phyloP scores from a whole-genome alignment of 2,329 filamentous ascomycete species.

The Dryadomyces quercivorus region DNA sequence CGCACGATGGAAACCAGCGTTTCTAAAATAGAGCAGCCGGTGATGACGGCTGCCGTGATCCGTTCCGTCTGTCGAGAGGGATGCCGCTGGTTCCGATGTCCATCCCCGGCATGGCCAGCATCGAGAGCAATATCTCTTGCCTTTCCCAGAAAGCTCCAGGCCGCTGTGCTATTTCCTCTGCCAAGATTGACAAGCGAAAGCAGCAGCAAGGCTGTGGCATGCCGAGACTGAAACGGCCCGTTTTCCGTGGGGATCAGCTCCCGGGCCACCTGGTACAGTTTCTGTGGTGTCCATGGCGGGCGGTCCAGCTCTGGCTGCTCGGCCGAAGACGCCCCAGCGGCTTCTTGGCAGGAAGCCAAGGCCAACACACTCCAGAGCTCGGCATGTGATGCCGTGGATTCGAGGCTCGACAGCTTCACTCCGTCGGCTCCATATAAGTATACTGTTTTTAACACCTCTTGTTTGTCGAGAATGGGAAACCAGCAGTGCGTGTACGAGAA shows the following conservation, averaged over 20 bases:
- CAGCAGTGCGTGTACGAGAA: constrained; percentile 66
- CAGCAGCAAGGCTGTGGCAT: constrained; percentile 44
- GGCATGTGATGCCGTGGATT: constrained; percentile 13
- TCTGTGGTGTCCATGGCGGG: constrained; percentile 19
- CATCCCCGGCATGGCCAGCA: not conserved
- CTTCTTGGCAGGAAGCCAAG: constrained; percentile 42
- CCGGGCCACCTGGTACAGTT: constrained; percentile 36
- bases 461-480: constrained; percentile 62
- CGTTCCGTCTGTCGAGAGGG: no score
- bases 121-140: constrained; percentile 40
- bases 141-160: constrained; percentile 53
- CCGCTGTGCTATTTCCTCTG: constrained; percentile 39
- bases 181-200: constrained; percentile 53
- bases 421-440: not conserved
- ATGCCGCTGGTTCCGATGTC: not conserved
- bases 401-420: not conserved
- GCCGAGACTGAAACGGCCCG: constrained; percentile 33
- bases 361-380: constrained; percentile 49
- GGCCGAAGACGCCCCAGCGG: constrained; percentile 12
- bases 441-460: constrained; percentile 17
- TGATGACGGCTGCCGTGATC: constrained; percentile 20
- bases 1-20: constrained; percentile 32
- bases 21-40: constrained; percentile 52
- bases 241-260: constrained; percentile 36
- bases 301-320: not conserved